phyloP scores from a whole-genome alignment of 805 yeast species.

The Schizosaccharomyces pombe region ASM294v3 CU329670.1:408001-408500 shows the following conservation, averaged over 20 bases:
- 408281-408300: not conserved
- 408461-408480: not conserved
- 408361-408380: no score
- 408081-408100: no score
- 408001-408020: no score
- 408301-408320: not conserved
- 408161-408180: not conserved
- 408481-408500: not conserved
- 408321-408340: not conserved
- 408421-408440: no score
- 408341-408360: no score
- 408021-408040: no score
- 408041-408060: no score
- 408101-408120: no score
- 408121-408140: no score
- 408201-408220: not conserved
- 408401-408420: no score
- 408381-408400: no score
- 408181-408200: not conserved
- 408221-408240: not conserved
- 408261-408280: constrained; percentile 1
- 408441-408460: not conserved
- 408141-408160: not conserved
- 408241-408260: constrained; percentile 3
- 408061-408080: no score